Percentiles rank a stretch among this genome's conserved stretches.
These are phyloP conservation scores for Aspergillus bombycis DNA, from an alignment of 2,329 filamentous ascomycete genomes.

Conservation along the genomic window DNA sequence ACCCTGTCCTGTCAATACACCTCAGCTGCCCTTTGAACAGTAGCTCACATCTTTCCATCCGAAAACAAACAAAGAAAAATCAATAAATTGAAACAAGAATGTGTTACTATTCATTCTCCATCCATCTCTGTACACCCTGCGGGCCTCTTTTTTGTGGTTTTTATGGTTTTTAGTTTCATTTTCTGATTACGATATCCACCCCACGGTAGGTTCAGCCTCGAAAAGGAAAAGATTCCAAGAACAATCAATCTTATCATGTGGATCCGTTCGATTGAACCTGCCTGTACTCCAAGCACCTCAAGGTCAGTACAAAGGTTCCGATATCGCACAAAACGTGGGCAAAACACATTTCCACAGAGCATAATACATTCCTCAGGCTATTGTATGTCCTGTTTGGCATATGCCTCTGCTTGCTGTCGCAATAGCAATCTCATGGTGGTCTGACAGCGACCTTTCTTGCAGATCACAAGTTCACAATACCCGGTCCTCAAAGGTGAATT, in stretches of 20 bases:
- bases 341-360: neutral
- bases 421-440: neutral
- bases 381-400: neutral
- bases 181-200: conserved; percentile 4
- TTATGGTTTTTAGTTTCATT: neutral
- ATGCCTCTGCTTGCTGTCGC: neutral
- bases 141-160: neutral
- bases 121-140: no score
- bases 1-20: neutral
- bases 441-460: neutral
- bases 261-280: conserved; percentile 13
- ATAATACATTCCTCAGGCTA: neutral
- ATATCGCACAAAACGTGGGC: neutral
- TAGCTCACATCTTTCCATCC: neutral
- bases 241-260: conserved; percentile 32
- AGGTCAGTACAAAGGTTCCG: neutral
- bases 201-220: neutral
- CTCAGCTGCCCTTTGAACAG: neutral
- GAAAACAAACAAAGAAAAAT: neutral
- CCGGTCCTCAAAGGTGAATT: neutral
- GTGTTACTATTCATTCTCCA: neutral
- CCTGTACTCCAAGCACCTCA: neutral
- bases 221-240: conserved; percentile 4
- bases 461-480: neutral
- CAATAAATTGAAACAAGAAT: neutral